phyloP scores from a whole-genome alignment of 352 stramenopile genomes.

The Phytopythium sindhum region DNA sequence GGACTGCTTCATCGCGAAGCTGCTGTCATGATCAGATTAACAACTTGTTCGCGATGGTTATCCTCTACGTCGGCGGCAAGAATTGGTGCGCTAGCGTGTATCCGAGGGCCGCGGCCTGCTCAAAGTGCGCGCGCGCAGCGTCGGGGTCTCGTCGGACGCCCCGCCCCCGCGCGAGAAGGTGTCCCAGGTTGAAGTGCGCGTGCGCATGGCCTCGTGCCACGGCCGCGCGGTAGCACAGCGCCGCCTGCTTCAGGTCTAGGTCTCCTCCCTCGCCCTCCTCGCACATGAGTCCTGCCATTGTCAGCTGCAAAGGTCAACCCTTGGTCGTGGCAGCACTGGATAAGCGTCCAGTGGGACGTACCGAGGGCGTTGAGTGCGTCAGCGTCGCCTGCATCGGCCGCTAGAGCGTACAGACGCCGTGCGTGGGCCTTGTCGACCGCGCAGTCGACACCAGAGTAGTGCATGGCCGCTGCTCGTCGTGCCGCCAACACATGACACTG shows the following conservation, averaged over 20 bases:
- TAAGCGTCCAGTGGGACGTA: conserved; percentile 10
- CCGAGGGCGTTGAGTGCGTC: conserved; percentile 72
- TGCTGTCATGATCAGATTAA: not conserved
- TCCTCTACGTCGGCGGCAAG: conserved; percentile 11
- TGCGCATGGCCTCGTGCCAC: conserved; percentile 44
- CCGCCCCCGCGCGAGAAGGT: conserved; percentile 58
- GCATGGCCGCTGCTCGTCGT: conserved; percentile 54
- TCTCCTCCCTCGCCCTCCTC: conserved; percentile 77
- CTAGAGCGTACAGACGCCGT: conserved; percentile 53
- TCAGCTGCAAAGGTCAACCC: not conserved
- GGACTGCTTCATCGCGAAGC: not conserved
- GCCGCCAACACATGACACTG: conserved; percentile 23
- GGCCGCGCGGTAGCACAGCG: conserved; percentile 49
- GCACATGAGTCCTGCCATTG: conserved; percentile 53
- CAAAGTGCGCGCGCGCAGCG: conserved; percentile 60
- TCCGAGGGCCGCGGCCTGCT: conserved; percentile 48
- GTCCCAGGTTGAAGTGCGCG: conserved; percentile 79
- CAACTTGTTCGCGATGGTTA: not conserved
- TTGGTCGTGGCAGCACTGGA: not conserved
- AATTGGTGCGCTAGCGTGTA: conserved; percentile 60
- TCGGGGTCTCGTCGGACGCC: conserved; percentile 52
- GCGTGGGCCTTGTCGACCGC: conserved; percentile 44
- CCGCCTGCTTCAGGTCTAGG: conserved; percentile 55
- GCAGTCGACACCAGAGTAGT: conserved; percentile 57
- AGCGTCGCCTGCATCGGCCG: conserved; percentile 40